Conservation (phyloP, 148 eudicot genomes). For the Polygonum aviculare region DNA sequence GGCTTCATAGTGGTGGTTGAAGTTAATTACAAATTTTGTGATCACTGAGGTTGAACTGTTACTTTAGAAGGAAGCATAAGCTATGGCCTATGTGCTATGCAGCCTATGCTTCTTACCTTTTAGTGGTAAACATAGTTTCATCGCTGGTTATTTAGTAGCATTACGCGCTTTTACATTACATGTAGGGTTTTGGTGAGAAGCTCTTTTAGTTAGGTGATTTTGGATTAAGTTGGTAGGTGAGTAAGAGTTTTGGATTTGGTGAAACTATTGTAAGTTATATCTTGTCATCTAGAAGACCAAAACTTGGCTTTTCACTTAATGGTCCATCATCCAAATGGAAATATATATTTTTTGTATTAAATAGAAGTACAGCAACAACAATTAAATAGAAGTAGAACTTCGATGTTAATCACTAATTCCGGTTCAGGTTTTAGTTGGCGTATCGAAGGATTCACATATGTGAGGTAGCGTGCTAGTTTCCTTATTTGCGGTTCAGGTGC, state of each 20-base stretch:
- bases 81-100: neutral
- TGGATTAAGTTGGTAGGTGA: neutral
- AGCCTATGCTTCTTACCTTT: neutral
- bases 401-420: neutral
- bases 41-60: neutral
- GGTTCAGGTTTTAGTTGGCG: neutral
- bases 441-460: neutral
- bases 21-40: neutral
- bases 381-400: neutral
- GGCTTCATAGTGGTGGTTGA: neutral
- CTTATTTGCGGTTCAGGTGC: neutral
- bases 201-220: neutral
- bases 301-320: neutral
- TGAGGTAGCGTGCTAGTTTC: neutral
- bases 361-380: neutral
- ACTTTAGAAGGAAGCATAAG: neutral
- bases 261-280: neutral
- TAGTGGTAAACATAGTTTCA: neutral
- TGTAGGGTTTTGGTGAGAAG: neutral
- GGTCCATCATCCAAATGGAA: neutral
- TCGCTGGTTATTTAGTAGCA: neutral
- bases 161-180: neutral
- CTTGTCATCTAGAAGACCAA: neutral
- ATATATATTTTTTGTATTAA: neutral
- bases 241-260: neutral